Evolutionary conservation across 805 yeast species (phyloP).

Genomic region (Helenozyma rhizophorensis): DNA sequence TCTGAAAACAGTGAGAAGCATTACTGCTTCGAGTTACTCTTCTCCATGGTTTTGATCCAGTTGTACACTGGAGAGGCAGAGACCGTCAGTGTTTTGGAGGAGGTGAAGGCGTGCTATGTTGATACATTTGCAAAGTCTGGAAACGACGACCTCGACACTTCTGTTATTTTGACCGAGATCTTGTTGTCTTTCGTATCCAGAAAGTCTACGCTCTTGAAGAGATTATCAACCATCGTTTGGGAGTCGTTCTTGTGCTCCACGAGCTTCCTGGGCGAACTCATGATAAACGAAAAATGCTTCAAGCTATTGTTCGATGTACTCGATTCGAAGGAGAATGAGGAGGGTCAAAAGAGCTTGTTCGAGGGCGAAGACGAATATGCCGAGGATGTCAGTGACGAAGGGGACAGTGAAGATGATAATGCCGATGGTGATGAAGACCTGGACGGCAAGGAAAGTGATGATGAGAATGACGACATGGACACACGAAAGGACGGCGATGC

Average conservation of each 20-base stretch:
- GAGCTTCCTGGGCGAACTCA: constrained; percentile 22
- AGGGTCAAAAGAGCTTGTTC: constrained; percentile 75
- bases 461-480: too few relatives aligned
- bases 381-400: constrained; percentile 15
- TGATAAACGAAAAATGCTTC: constrained; percentile 30
- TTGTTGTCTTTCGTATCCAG: constrained; percentile 42
- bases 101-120: constrained; percentile 59
- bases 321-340: constrained; percentile 65
- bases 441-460: constrained; percentile 8
- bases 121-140: constrained; percentile 31
- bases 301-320: constrained; percentile 34
- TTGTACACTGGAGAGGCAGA: constrained; percentile 75
- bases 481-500: too few relatives aligned
- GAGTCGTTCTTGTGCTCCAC: constrained; percentile 33
- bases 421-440: constrained; percentile 10
- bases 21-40: constrained; percentile 67
- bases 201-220: constrained; percentile 33
- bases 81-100: constrained; percentile 69
- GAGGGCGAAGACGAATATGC: constrained; percentile 47
- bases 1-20: constrained; percentile 36
- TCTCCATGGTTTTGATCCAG: constrained; percentile 74
- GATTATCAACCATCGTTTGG: constrained; percentile 37
- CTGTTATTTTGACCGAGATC: constrained; percentile 38
- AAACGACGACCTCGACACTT: constrained; percentile 25
- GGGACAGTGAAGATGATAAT: constrained; percentile 12